Base-by-base conservation (phyloP, 2,329 filamentous ascomycete species). In the Hypoxylon sp. region DNA sequence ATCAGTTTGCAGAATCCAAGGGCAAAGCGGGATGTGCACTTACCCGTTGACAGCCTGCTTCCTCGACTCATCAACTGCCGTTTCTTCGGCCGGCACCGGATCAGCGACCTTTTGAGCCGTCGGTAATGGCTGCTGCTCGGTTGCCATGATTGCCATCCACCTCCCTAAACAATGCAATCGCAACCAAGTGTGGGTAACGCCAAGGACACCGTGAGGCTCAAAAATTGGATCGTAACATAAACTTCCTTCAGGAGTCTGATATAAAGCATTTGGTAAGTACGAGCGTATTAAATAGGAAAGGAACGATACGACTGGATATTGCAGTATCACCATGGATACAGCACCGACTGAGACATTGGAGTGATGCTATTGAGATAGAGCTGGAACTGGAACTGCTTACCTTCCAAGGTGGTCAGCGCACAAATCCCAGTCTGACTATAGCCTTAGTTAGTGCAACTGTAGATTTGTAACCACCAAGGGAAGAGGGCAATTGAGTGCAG, bases 41-140 rank as follows among this genome's bases (percentile, higher is more conserved):
- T 81, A 90, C 88, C 86, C 86, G 75, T 89, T 87, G 73, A 85
- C 69, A 41, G 75, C 73, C 27, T 77, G 72, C 27, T 71, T 69
- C 43, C 72, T 71, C 43, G 76, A 79, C 46, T 84, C 76, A 73
- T 87, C 81, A 61, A 86, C 79, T 63, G 83, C 81, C 82, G 85
- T 85, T 71, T 83, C 79, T 12, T 76, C 71, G 29, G 55, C 55
- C 3, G 68, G 56, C 19, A 54, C 39, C 23, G 66, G 39, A 50
- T 58, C 61, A n/a, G 63, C 37, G 6, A 55, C 39, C 62, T 75
- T 74, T 34, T 64, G 66, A 45, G 74, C 72, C 11, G 60, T 52
- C n/a, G 71, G 60, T 29, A 72, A 55, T 50, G 60, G 67, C 61
- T 75, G 72, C 48, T 77, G 67, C 61, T 77, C 74, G 25, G 75